A percentile compares a stretch with the other conserved stretches of the same genome.
Conservation (phyloP, 2,329 filamentous ascomycete genomes). For the Mycogone perniciosa region DNA sequence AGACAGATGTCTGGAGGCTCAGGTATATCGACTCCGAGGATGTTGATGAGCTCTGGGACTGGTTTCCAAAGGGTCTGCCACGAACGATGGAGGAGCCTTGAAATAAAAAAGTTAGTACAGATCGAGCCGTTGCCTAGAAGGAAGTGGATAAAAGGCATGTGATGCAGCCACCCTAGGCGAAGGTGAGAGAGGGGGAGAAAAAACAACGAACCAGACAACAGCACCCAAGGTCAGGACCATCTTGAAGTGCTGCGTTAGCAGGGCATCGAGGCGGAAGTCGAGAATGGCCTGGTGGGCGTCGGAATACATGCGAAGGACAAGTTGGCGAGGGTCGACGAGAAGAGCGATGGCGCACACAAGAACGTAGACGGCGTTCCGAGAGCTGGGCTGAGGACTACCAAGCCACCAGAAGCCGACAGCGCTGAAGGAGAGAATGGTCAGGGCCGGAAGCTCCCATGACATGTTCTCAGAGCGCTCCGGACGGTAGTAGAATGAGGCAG, state of each 20-base stretch:
- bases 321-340: constrained; percentile 27
- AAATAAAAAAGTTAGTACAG: background rate
- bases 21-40: constrained; percentile 91
- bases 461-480: constrained; percentile 32
- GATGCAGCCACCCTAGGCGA: background rate
- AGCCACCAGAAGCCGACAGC: constrained; percentile 33
- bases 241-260: constrained; percentile 44
- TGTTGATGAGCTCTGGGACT: constrained; percentile 81
- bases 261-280: constrained; percentile 39
- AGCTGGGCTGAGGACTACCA: constrained; percentile 27
- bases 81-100: constrained; percentile 76
- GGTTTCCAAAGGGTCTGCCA: constrained; percentile 87
- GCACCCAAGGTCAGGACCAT: constrained; percentile 51
- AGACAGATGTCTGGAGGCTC: constrained; percentile 84
- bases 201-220: constrained; percentile 39
- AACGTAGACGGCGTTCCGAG: constrained; percentile 26
- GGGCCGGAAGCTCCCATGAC: constrained; percentile 37
- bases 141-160: background rate
- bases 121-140: background rate
- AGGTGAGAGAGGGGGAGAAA: constrained; percentile 6
- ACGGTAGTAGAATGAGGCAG: constrained; percentile 13
- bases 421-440: constrained; percentile 35
- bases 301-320: constrained; percentile 24
- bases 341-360: constrained; percentile 27
- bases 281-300: constrained; percentile 28